Evolutionary conservation across 306 rosid species (phyloP), one percentile per base, ranked within the genome.

Genomic region (Quercus glauca): DNA sequence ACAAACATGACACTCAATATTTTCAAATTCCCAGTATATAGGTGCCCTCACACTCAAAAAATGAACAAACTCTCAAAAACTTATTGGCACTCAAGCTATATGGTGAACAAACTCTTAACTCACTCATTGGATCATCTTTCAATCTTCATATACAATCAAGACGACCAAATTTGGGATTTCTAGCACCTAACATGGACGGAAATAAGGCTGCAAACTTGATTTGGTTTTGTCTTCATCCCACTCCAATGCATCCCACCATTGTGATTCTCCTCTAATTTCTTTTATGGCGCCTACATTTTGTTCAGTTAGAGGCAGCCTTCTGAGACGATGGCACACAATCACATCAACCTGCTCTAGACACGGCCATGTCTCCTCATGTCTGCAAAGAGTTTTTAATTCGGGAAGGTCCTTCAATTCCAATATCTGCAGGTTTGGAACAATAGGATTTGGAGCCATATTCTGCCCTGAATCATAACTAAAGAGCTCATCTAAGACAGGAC

Each of bases 231-330:
- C 28, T 5, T 29, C 20, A 43, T 7, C 0, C 73, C 72, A 79
- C 9, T 5, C 20, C 49, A 79, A 71, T 58, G 26, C 4, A 28
- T 33, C 45, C 82, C 82, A 78, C 76, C 77, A 71, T 6, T 11
- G 41, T 49, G 51, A 71, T 20, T 59, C 77, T 14, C 82, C 82
- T 78, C 71, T 71, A 49, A 78, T 71, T 31, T 71, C 77, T 71
- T 71, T 59, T 25, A 78, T 52, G 21, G 21, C 28, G 9, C 15
- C 9, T 20, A 76, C 76, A 41, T 78, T 51, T 10, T 2, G 8
- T 33, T 76, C 71, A 70, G 12, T 9, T 31, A 78, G 75, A 25
- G 72, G 72, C 49, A 71, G 71, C 55, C 20, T 71, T 28, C 5
- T 5, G 3, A 80, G 43, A 29, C 31, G 3, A 23, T 78, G 25